Evolutionary conservation across 2,329 filamentous ascomycete species (phyloP).

Genomic region (Paracoccidioides brasiliensis): DNA sequence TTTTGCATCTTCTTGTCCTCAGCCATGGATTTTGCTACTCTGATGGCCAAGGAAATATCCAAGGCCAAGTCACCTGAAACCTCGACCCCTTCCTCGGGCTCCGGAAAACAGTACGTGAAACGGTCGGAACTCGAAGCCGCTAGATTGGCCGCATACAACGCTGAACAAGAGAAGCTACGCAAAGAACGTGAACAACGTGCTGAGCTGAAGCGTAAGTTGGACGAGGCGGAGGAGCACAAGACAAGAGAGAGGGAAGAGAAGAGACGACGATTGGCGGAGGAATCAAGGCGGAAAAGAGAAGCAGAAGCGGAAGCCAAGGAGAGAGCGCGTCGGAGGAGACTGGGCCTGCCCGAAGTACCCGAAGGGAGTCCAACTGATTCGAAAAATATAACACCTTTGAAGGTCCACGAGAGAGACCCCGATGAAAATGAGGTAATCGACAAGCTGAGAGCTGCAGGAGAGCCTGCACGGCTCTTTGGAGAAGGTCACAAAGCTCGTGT

Average conservation of each 20-base stretch:
- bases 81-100: conserved; percentile 14
- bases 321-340: conserved; percentile 54
- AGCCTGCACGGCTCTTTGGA: conserved; percentile 67
- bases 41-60: conserved; percentile 87
- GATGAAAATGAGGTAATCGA: conserved; percentile 54
- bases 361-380: conserved; percentile 34
- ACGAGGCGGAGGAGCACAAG: conserved; percentile 68
- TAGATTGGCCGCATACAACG: conserved; percentile 64
- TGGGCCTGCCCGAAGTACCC: conserved; percentile 66
- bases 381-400: conserved; percentile 20
- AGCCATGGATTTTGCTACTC: conserved; percentile 83
- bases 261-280: conserved; percentile 64
- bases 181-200: conserved; percentile 55
- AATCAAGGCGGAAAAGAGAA: conserved; percentile 56
- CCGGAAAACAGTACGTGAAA: conserved; percentile 62
- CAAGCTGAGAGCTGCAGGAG: conserved; percentile 56
- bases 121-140: conserved; percentile 77
- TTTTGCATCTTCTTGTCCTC: background rate
- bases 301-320: conserved; percentile 65
- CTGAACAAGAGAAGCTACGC: conserved; percentile 65
- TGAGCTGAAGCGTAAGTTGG: conserved; percentile 71
- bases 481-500: conserved; percentile 60
- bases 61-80: conserved; percentile 51
- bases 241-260: conserved; percentile 66
- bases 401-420: conserved; percentile 45